Conservation (phyloP, 2,329 filamentous ascomycete species). For the Trichophyton mentagrophytes region DNA sequence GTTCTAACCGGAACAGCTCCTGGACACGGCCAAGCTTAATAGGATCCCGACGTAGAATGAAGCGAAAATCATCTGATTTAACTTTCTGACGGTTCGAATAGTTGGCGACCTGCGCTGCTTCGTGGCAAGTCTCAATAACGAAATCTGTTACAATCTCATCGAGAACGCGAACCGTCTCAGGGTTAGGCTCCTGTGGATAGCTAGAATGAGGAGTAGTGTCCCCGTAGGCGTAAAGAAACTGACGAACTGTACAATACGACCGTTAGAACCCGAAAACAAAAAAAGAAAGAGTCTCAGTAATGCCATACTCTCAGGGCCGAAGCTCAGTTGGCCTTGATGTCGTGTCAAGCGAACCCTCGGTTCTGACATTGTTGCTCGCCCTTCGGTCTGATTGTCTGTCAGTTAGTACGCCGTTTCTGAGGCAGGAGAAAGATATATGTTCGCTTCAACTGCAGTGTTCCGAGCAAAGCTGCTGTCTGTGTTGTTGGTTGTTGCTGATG, state of each 20-base stretch:
- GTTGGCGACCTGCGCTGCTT: slow-evolving; percentile 71
- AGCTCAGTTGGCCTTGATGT: slow-evolving; percentile 74
- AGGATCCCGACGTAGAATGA: slow-evolving; percentile 74
- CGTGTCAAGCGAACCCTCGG: slow-evolving; percentile 64
- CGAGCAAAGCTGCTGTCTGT: no score
- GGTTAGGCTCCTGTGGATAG: slow-evolving; percentile 63
- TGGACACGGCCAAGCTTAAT: slow-evolving; percentile 77
- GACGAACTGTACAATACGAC: slow-evolving; percentile 21
- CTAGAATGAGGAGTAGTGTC: slow-evolving; percentile 40
- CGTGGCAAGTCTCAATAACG: slow-evolving; percentile 85
- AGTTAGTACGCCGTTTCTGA: no score
- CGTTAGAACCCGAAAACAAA: not conserved
- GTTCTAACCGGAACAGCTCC: slow-evolving; percentile 79
- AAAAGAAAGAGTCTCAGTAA: not conserved
- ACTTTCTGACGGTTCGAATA: slow-evolving; percentile 88
- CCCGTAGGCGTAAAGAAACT: slow-evolving; percentile 34
- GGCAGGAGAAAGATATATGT: no score
- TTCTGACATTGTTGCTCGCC: slow-evolving; percentile 46
- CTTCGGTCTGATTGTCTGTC: no score
- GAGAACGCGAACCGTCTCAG: slow-evolving; percentile 70
- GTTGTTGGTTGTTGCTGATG: not conserved
- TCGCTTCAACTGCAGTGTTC: no score
- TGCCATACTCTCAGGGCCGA: slow-evolving; percentile 53
- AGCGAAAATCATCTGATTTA: slow-evolving; percentile 96
- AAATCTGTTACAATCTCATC: slow-evolving; percentile 97